Base-by-base conservation (phyloP, 148 eudicot genomes). In the Rhododendron ferrugineum region DNA sequence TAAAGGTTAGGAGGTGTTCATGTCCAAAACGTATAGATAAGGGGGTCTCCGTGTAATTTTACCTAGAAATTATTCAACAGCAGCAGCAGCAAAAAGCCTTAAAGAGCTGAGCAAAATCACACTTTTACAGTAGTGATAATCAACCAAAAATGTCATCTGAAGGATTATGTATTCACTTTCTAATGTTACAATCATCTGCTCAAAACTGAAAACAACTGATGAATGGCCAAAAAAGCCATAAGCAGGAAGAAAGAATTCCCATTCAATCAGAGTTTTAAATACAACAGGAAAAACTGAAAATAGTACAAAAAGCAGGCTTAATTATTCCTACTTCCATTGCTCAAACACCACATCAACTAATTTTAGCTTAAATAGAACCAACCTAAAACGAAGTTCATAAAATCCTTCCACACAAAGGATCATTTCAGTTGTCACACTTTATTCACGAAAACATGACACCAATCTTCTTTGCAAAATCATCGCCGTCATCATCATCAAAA, bases 401-500 rank as follows among this genome's bases (percentile, higher is more conserved):
- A 62, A 32, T 81, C 44, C 87, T 54, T 37, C 26, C 54, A 54
- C 75, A 50, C 44, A 52, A 73, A 70, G 54, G 74, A 70, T 74
- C 73, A 86, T 64, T 15, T 18, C 58, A 62, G 7, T 18, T 60
- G 78, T 47, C 77, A 64, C 70, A 52, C 11, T 4, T 40, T 13
- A 28, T 73, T 85, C 81, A 87, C 13, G 90, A 91, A 86, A 91
- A 91, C 85, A 92, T 90, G 42, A 94, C 96, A n/a, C 97, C 97
- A 70, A 94, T 93, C 83, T 92, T 94, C 92, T 93, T 96, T 34
- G 94, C 98, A 83, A 94, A 94, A 82, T 94, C 98, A 84, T 95
- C 98, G 13, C 89, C 95, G 74, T 93, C 97, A 30, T 95, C 98
- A 3, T 94, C 98, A 36, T 94, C 98, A 83, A 89, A 77, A 84